Conservation (phyloP, 495 filamentous ascomycete species). For the Aspergillus heteromorphus region DNA sequence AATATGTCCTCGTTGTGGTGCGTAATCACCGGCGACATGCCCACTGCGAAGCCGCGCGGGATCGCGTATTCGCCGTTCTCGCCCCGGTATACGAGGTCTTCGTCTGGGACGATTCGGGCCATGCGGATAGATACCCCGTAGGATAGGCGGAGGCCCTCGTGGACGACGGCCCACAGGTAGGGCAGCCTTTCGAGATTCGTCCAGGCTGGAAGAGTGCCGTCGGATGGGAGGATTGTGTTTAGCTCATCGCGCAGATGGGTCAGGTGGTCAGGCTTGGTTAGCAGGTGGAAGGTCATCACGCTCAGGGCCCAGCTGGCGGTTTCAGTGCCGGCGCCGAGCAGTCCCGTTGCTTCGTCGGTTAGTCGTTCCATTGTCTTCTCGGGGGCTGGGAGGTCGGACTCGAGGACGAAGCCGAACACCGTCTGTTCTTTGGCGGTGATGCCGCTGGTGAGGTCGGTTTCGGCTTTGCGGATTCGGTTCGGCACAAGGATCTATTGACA, state of each 20-base stretch:
- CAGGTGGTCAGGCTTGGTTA: not conserved
- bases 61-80: not conserved
- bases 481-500: too few species aligned
- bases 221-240: not conserved
- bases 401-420: too few species aligned
- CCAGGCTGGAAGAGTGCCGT: not conserved
- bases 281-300: not conserved
- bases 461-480: too few species aligned
- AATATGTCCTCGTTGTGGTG: conserved; percentile 32
- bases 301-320: not conserved
- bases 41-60: conserved; percentile 3
- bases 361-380: too few species aligned
- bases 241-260: not conserved
- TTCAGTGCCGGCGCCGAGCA: not conserved
- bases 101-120: not conserved
- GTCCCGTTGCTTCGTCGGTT: too few species aligned
- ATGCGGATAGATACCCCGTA: not conserved
- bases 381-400: too few species aligned
- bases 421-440: too few species aligned
- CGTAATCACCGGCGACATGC: conserved; percentile 23
- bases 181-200: not conserved
- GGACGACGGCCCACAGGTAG: not conserved
- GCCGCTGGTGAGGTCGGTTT: too few species aligned
- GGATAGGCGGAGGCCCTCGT: not conserved
- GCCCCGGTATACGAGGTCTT: not conserved